These are phyloP conservation scores for Phanerochaete sordida DNA, from an alignment of 768 basidiomycete genomes.

Conservation along the genomic window DNA sequence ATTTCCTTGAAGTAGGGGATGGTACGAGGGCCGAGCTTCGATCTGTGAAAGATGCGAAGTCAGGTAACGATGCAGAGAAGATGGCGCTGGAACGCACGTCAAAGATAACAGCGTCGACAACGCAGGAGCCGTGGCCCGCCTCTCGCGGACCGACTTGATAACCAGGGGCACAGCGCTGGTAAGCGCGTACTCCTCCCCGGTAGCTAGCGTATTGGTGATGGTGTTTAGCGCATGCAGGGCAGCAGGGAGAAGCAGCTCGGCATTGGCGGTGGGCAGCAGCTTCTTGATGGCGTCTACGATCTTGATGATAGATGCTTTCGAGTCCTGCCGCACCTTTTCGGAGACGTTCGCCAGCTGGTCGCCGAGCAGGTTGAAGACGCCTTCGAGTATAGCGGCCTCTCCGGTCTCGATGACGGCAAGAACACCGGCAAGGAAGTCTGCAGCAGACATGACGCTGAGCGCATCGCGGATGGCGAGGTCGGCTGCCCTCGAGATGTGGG, in stretches of 20 bases:
- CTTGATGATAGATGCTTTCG: slow-evolving; percentile 45
- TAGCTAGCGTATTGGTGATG: slow-evolving; percentile 52
- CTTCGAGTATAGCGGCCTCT: slow-evolving; percentile 54
- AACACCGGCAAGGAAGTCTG: slow-evolving; percentile 61
- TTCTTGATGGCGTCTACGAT: slow-evolving; percentile 50
- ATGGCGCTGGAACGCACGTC: slow-evolving; percentile 42
- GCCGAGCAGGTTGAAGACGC: slow-evolving; percentile 67
- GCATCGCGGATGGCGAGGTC: slow-evolving; percentile 49
- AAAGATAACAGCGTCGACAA: slow-evolving; percentile 57
- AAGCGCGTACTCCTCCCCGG: slow-evolving; percentile 66
- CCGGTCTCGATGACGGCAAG: slow-evolving; percentile 46
- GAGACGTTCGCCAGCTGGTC: slow-evolving; percentile 63
- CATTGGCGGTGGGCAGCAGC: slow-evolving; percentile 40
- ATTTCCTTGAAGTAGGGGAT: slow-evolving; percentile 83
- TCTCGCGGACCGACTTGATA: slow-evolving; percentile 44
- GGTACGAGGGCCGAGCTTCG: slow-evolving; percentile 79
- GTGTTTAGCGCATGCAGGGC: slow-evolving; percentile 60
- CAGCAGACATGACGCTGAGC: slow-evolving; percentile 64
- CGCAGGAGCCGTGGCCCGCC: slow-evolving; percentile 36
- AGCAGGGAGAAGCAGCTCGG: slow-evolving; percentile 37
- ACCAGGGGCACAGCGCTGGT: slow-evolving; percentile 56
- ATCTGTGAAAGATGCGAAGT: slow-evolving; percentile 37
- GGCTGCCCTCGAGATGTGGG: slow-evolving; percentile 44
- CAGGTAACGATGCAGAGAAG: neutral
- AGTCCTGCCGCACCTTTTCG: slow-evolving; percentile 47